Evolutionary conservation across 805 yeast genomes (phyloP).

Genomic region (Komagataella populi): DNA sequence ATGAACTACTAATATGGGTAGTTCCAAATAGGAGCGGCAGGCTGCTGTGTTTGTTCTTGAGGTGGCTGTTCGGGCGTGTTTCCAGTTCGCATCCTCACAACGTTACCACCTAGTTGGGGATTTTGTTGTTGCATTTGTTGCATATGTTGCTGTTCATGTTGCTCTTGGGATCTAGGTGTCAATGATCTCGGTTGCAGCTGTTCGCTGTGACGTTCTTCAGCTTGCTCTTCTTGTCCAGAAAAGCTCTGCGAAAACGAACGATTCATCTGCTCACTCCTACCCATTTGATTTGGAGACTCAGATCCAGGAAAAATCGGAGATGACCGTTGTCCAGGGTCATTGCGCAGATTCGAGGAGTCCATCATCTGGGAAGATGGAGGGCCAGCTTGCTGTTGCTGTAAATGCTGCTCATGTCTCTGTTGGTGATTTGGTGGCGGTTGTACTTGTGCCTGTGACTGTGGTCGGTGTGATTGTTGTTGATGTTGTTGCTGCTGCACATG

Average conservation of each 20-base stretch:
- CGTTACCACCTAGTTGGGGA: neutral
- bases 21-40: neutral
- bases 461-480: constrained; percentile 5
- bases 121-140: neutral
- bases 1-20: neutral
- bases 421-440: neutral
- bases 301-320: neutral
- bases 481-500: constrained; percentile 3
- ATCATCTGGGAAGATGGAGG: neutral
- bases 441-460: constrained; percentile 5
- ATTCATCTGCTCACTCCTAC: neutral
- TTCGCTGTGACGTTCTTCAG: neutral
- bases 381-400: neutral
- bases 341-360: neutral
- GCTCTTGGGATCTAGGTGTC: constrained; percentile 1
- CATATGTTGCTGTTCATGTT: constrained; percentile 4
- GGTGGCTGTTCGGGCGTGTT: neutral
- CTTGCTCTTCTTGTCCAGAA: neutral
- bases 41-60: neutral
- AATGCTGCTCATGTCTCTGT: neutral
- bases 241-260: neutral
- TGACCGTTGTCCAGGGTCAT: neutral
- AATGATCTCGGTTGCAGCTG: constrained; percentile 1
- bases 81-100: neutral
- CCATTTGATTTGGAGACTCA: neutral